Conservation (phyloP, 192 early-diverging fungal genomes). For the Coemansia javaensis region DNA sequence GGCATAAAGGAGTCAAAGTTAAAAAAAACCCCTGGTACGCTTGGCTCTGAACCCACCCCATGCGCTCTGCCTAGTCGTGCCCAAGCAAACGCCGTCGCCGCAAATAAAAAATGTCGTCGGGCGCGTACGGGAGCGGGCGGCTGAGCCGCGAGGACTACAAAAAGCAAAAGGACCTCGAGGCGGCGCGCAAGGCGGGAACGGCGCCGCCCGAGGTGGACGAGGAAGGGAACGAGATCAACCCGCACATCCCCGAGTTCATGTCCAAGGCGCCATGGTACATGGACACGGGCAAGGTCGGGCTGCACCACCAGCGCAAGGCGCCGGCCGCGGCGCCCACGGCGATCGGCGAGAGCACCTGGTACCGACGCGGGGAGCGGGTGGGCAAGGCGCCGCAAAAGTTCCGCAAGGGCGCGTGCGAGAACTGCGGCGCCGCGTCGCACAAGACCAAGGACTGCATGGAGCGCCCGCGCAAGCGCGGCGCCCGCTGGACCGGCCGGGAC, state of each 20-base stretch:
- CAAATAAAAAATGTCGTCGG: too few species aligned
- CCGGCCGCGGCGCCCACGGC: neutral
- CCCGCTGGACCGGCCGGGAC: conserved; percentile 79
- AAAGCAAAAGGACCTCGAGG: conserved; percentile 90
- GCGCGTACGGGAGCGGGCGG: conserved; percentile 49
- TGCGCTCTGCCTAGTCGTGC: too few species aligned
- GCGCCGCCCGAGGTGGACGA: conserved; percentile 80
- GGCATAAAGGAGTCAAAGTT: too few species aligned
- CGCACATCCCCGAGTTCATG: conserved; percentile 97
- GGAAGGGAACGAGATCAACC: conserved; percentile 93
- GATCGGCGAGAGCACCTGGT: conserved; percentile 20
- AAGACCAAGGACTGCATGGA: conserved; percentile 93
- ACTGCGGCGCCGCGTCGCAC: conserved; percentile 96
- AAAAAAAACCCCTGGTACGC: too few species aligned
- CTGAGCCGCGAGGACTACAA: conserved; percentile 93
- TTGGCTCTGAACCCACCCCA: too few species aligned
- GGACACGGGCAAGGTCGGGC: conserved; percentile 71
- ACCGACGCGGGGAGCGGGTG: conserved; percentile 26
- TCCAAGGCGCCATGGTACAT: conserved; percentile 93
- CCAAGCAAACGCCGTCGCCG: too few species aligned
- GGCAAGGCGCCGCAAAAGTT: conserved; percentile 86
- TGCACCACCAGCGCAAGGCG: conserved; percentile 77
- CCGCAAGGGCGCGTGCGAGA: conserved; percentile 93
- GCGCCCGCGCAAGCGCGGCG: conserved; percentile 81
- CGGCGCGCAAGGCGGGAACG: conserved; percentile 91